Evolutionary conservation across 2,329 filamentous ascomycete genomes (phyloP).

Genomic region (Delphinella strobiligena): DNA sequence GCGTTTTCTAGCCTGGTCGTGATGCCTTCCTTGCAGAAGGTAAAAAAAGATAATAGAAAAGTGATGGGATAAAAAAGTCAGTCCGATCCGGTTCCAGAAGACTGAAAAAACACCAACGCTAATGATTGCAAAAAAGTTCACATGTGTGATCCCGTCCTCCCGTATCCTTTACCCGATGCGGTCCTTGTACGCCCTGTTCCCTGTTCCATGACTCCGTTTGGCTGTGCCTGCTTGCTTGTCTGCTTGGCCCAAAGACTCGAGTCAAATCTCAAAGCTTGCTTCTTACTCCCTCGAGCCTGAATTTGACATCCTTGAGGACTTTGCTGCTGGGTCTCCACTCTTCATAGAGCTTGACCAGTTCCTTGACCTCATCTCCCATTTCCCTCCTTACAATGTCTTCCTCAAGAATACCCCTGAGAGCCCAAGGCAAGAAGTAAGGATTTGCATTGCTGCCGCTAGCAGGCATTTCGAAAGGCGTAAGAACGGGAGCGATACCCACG

Average conservation of each 20-base stretch:
- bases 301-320: slow-evolving; percentile 90
- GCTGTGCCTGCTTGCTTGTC: background rate
- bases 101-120: no score
- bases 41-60: no score
- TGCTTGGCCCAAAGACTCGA: background rate
- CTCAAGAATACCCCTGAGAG: slow-evolving; percentile 84
- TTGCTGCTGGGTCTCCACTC: slow-evolving; percentile 87
- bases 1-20: no score
- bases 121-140: no score
- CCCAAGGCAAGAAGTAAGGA: slow-evolving; percentile 87
- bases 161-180: no score
- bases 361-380: slow-evolving; percentile 61
- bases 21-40: no score
- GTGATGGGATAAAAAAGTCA: no score
- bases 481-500: slow-evolving; percentile 19
- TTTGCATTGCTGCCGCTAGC: slow-evolving; percentile 44
- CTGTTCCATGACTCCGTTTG: no score
- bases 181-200: no score
- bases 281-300: slow-evolving; percentile 78
- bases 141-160: no score
- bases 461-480: slow-evolving; percentile 29
- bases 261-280: slow-evolving; percentile 52
- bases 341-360: slow-evolving; percentile 79
- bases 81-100: no score
- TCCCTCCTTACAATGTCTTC: slow-evolving; percentile 82